These are phyloP conservation scores for Kregervanrija delftensis DNA, from an alignment of 805 yeast genomes.

Conservation along the genomic window DNA sequence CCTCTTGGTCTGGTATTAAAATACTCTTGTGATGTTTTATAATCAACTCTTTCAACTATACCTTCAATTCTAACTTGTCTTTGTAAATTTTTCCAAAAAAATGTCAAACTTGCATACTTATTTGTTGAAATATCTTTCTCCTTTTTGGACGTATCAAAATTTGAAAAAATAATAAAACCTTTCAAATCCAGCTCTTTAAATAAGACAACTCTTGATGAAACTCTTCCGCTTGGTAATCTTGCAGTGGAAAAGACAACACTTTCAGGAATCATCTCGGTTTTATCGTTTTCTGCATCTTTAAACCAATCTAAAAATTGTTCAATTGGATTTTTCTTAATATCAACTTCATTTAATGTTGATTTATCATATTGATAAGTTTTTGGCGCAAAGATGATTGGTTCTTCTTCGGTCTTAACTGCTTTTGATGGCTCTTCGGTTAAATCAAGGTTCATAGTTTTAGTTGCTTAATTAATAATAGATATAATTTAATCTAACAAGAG, in stretches of 20 bases:
- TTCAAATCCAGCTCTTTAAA: constrained; percentile 82
- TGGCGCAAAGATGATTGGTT: constrained; percentile 56
- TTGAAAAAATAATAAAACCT: constrained; percentile 85
- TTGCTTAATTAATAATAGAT: no score
- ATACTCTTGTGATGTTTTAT: constrained; percentile 71
- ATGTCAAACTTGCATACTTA: constrained; percentile 74
- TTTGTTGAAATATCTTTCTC: constrained; percentile 63
- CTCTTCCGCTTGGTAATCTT: constrained; percentile 80
- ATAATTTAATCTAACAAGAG: no score
- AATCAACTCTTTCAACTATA: constrained; percentile 58
- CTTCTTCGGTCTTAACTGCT: constrained; percentile 6
- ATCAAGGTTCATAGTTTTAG: constrained; percentile 17
- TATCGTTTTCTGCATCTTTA: constrained; percentile 53
- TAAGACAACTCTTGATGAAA: constrained; percentile 76
- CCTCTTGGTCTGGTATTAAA: constrained; percentile 88
- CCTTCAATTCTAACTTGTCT: constrained; percentile 96
- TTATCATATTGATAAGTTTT: constrained; percentile 83
- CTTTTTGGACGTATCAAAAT: constrained; percentile 86
- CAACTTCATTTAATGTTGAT: constrained; percentile 46
- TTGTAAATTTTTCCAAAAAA: constrained; percentile 88
- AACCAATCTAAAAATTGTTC: constrained; percentile 83
- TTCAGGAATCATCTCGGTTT: constrained; percentile 66
- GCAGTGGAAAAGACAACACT: constrained; percentile 86
- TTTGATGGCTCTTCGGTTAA: constrained; percentile 12
- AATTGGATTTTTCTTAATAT: constrained; percentile 57